These are phyloP conservation scores for Plectosphaerella cucumerina DNA, from an alignment of 2,329 filamentous ascomycete genomes.

Conservation along the genomic window DNA sequence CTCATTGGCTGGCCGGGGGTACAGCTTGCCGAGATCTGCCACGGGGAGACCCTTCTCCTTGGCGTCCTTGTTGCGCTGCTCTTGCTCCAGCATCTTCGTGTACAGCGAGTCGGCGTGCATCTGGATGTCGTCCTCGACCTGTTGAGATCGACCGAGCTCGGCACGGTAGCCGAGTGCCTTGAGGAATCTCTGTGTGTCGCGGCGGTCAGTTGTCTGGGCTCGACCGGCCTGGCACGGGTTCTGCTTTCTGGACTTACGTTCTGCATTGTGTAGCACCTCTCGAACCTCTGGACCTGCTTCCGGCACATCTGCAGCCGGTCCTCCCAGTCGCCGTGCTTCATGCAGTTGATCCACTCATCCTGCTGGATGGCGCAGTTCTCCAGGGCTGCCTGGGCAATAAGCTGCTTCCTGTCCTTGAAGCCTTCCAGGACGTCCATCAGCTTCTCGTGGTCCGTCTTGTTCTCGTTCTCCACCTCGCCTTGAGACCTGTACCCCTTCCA, in stretches of 20 bases:
- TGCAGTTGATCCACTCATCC: slow-evolving; percentile 77
- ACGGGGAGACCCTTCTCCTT: slow-evolving; percentile 55
- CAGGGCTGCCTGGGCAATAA: slow-evolving; percentile 75
- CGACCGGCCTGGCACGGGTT: neutral
- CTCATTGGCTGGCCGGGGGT: slow-evolving; percentile 30
- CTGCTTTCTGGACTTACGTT: slow-evolving; percentile 43
- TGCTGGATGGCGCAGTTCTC: slow-evolving; percentile 94
- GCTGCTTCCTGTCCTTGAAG: slow-evolving; percentile 76
- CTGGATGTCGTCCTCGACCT: slow-evolving; percentile 83
- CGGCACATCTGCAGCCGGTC: slow-evolving; percentile 77
- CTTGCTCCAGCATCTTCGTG: slow-evolving; percentile 80
- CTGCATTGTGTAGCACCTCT: slow-evolving; percentile 87
- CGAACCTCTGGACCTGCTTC: slow-evolving; percentile 70
- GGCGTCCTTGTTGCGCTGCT: slow-evolving; percentile 67
- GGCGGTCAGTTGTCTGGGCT: no score
- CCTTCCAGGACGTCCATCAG: slow-evolving; percentile 75
- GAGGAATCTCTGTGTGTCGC: slow-evolving; percentile 64
- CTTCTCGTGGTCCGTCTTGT: slow-evolving; percentile 74
- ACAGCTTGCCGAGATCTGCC: slow-evolving; percentile 56
- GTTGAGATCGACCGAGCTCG: slow-evolving; percentile 56
- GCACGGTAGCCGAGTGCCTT: slow-evolving; percentile 85
- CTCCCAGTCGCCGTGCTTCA: slow-evolving; percentile 63
- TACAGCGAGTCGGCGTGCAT: slow-evolving; percentile 93
- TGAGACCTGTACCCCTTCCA: slow-evolving; percentile 89
- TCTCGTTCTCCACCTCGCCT: slow-evolving; percentile 61